Evolutionary conservation across 106 monocot species (phyloP), one percentile per base, ranked within the genome.

Genomic region (Platanthera guangdongensis): DNA sequence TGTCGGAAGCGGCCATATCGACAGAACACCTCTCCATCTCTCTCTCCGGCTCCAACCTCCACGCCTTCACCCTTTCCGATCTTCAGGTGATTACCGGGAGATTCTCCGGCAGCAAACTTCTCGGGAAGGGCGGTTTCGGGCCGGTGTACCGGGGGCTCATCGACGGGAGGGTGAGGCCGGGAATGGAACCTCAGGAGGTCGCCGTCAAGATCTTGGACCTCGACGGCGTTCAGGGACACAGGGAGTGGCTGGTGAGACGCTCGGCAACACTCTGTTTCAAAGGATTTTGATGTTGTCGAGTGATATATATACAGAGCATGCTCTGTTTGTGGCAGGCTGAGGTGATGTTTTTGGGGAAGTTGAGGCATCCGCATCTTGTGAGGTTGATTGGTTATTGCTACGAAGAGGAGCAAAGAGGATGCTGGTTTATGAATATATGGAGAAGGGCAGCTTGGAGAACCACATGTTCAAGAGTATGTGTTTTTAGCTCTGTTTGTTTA

Each of bases 351-450:
- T 81, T 95, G 22, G 95, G 95, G 52, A 89, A 95, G 39, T 78
- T 95, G 45, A 87, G 95, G 81, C 95, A 95, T 89, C 95, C 92
- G 48, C 92, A 95, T 86, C 82, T 95, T 18, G 95, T 95, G 30
- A 95, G 92, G 86, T 78, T 95, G 82, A 89, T 95, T 76, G 95
- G 95, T 8, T 95, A 92, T 75, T 95, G 95, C 82, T 95, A 92
- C 8, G 95, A 95, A 52, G 95, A 95, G 85, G 92, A 92, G 72
- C 95, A 95, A n/a, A n/a, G 30, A 85, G 95, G 71, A 87, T 95
- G 47, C 95, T 95, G 71, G 95, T 95, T 28, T 95, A 95, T 39
- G 95, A 95, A 79, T 95, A 92, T 78, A 89, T 95, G 95, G 92
- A 88, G 80, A 75, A 92, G 7, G 95, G 95, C 7, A 89, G 95